Conservation (phyloP, 176 grass and related monocot species). For the Secale cereale region DNA sequence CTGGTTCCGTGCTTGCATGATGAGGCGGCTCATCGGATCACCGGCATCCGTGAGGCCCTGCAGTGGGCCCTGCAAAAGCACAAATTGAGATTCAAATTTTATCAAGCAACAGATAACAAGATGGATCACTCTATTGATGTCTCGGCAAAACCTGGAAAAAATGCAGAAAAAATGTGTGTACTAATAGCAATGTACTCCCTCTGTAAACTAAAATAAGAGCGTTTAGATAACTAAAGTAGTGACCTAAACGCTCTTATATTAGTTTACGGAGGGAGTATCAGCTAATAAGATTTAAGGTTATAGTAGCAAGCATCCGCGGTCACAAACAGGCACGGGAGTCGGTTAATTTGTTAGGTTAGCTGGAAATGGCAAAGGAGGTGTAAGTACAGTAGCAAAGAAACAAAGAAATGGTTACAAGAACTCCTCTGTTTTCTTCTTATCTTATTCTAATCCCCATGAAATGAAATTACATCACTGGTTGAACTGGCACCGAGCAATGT, state of each 20-base stretch:
- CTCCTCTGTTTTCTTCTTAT: neutral
- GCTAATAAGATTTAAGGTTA: neutral
- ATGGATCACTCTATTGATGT: neutral
- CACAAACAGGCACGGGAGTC: neutral
- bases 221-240: no score
- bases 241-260: no score
- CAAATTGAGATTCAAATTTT: neutral
- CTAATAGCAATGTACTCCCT: neutral
- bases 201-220: no score
- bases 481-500: neutral
- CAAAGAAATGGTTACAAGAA: neutral
- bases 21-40: neutral
- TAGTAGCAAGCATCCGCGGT: neutral
- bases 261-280: no score
- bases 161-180: neutral
- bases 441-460: neutral
- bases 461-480: neutral
- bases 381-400: neutral
- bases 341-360: neutral
- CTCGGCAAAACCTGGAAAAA: neutral
- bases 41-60: neutral
- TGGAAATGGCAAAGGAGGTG: neutral
- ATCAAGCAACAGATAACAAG: neutral
- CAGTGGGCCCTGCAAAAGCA: neutral
- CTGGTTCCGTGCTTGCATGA: neutral